These are phyloP conservation scores for Posidonia australis DNA, from an alignment of 106 monocot species.

Conservation along the genomic window DNA sequence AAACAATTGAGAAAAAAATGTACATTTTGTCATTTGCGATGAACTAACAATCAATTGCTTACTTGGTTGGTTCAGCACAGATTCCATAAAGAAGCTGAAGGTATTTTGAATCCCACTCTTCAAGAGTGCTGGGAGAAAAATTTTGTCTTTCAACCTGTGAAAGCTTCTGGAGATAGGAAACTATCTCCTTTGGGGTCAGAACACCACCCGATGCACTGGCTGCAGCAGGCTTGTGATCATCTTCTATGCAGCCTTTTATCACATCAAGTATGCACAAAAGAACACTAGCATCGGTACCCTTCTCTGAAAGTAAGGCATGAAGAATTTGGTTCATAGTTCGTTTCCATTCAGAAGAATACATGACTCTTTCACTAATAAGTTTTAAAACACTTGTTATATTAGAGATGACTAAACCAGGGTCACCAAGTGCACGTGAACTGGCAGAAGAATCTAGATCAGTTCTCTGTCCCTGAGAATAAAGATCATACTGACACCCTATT, in stretches of 20 bases:
- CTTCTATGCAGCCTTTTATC: slow-evolving; percentile 79
- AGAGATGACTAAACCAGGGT: slow-evolving; percentile 58
- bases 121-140: slow-evolving; percentile 40
- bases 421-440: slow-evolving; percentile 40
- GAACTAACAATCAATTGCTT: slow-evolving; percentile 15
- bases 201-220: slow-evolving; percentile 32
- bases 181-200: slow-evolving; percentile 68
- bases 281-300: slow-evolving; percentile 66
- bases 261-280: slow-evolving; percentile 86
- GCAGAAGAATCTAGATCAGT: slow-evolving; percentile 65
- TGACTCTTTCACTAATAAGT: slow-evolving; percentile 85
- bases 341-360: slow-evolving; percentile 68
- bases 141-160: slow-evolving; percentile 75
- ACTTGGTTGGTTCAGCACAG: slow-evolving; percentile 88
- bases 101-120: slow-evolving; percentile 95
- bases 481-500: too few relatives aligned
- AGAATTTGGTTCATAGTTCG: slow-evolving; percentile 67
- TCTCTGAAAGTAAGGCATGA: slow-evolving; percentile 71
- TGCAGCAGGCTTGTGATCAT: slow-evolving; percentile 38
- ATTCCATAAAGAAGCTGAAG: slow-evolving; percentile 86
- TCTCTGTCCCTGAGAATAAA: slow-evolving; percentile 54
- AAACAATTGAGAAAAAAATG: not conserved
- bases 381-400: slow-evolving; percentile 70
- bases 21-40: not conserved
- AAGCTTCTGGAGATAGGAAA: slow-evolving; percentile 82